Evolutionary conservation across 495 filamentous ascomycete species (phyloP).

Genomic region (Usnea hakonensis): DNA sequence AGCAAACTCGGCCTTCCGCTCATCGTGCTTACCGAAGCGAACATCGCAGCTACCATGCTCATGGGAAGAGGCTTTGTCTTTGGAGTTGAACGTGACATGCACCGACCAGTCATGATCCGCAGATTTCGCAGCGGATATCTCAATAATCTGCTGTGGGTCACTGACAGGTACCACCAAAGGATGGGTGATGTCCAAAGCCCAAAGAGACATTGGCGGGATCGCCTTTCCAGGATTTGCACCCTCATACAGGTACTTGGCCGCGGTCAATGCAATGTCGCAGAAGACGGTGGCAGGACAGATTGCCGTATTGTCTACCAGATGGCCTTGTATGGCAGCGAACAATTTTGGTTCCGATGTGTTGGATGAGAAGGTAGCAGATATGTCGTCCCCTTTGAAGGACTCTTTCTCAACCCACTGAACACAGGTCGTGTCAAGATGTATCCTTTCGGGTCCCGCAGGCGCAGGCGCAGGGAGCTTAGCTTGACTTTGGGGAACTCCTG

Average conservation of each 20-base stretch:
- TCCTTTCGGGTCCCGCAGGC: slow-evolving; percentile 6
- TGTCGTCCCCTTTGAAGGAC: slow-evolving; percentile 40
- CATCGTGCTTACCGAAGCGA: not conserved
- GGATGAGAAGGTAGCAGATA: slow-evolving; percentile 46
- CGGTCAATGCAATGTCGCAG: slow-evolving; percentile 41
- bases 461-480: slow-evolving; percentile 12
- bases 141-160: not conserved
- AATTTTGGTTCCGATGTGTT: slow-evolving; percentile 46
- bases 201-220: slow-evolving; percentile 36
- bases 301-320: slow-evolving; percentile 46
- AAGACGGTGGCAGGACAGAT: slow-evolving; percentile 33
- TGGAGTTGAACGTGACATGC: not conserved
- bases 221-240: slow-evolving; percentile 24
- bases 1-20: not conserved
- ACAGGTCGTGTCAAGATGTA: not conserved
- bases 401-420: slow-evolving; percentile 36
- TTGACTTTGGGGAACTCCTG: slow-evolving; percentile 15
- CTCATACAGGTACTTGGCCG: slow-evolving; percentile 38
- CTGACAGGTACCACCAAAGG: not conserved
- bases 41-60: slow-evolving; percentile 2
- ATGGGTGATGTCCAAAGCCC: not conserved
- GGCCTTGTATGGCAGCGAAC: slow-evolving; percentile 43
- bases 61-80: not conserved
- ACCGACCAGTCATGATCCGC: not conserved
- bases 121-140: not conserved